Evolutionary conservation across 2,329 filamentous ascomycete species (phyloP), one percentile per base, ranked within the genome.

Genomic region (Exophiala aquamarina): DNA sequence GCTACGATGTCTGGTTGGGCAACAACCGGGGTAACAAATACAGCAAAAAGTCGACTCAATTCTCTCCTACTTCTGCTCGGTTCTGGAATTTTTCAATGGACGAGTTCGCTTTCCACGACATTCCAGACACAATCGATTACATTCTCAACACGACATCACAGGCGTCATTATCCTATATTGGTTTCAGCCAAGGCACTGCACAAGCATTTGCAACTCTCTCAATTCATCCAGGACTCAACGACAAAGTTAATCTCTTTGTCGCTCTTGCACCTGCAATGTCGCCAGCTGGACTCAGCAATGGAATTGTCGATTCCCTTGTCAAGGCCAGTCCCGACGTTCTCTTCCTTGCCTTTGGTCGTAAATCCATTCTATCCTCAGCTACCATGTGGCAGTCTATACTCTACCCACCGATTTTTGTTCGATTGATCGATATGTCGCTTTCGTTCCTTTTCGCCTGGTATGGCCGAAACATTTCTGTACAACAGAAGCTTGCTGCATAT

Each of bases 81-180:
- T 98, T 98, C 67, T 98, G 93, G 93, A 86, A 96, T 66, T 98
- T 98, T 65, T 95, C 89, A 41, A 97, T 98, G 64, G 93, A 98
- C 65, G 88, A 98, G 63, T 98, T 98, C 64, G 93, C 93, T 38
- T 95, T 98, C 62, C 83, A 97, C 65, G 93, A 98, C 66, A 96
- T 98, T 50, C 93, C 93, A 1, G 87, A 98, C 68, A 92, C 85
- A 56, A 97, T 98, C 61, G 78, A 84, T 44, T 97, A 98, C 64
- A 88, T 98, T 50, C 78, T 98, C 17, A 82, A 85, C 32, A 87
- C 87, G 0, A 97, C 93, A 0, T 77, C 78, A 42, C 89, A 94
- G 65, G 76, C 83, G 23, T 94, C 90, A 32, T 72, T 98, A 19
- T 96, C 91, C 1, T 98, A 98, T 64, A 87, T 98, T 64, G 93